phyloP scores from a whole-genome alignment of 2,329 filamentous ascomycete genomes.

The Botrytis pseudocinerea region DNA sequence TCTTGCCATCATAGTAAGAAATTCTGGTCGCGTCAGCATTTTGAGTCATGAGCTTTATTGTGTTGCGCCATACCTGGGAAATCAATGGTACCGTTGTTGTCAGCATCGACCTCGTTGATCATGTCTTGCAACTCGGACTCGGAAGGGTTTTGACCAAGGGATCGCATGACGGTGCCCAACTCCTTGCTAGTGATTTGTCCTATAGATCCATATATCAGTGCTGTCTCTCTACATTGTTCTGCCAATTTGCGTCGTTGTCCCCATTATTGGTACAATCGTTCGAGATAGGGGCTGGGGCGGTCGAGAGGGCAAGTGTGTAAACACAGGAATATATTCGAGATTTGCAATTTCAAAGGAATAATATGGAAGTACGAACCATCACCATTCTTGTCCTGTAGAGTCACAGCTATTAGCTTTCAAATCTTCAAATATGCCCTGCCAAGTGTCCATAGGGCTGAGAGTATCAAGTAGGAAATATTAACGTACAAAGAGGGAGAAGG shows the following conservation, averaged over 20 bases:
- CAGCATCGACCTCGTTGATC: conserved; percentile 91
- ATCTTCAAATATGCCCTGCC: conserved; percentile 29
- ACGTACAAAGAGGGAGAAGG: conserved; percentile 99
- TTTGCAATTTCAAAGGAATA: background rate
- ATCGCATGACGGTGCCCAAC: conserved; percentile 87
- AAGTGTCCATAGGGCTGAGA: conserved; percentile 28
- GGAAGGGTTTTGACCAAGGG: conserved; percentile 84
- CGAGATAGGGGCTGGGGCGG: conserved; percentile 5
- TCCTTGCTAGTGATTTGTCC: conserved; percentile 93
- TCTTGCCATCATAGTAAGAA: conserved; percentile 90
- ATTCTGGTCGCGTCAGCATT: conserved; percentile 57
- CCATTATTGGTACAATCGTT: background rate
- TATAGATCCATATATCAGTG: conserved; percentile 42
- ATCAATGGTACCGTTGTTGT: conserved; percentile 91
- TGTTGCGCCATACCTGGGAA: conserved; percentile 68
- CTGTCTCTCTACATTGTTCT: background rate
- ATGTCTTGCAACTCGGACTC: conserved; percentile 90
- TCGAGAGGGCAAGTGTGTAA: background rate
- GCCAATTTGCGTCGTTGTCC: no score
- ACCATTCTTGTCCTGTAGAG: conserved; percentile 77
- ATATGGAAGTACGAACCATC: conserved; percentile 66
- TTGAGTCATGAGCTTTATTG: conserved; percentile 34
- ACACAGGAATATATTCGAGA: background rate
- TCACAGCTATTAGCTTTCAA: conserved; percentile 34
- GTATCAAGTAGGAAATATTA: conserved; percentile 15